Conservation (phyloP, 495 filamentous ascomycete species). For the Chaetomidium leptoderma region DNA sequence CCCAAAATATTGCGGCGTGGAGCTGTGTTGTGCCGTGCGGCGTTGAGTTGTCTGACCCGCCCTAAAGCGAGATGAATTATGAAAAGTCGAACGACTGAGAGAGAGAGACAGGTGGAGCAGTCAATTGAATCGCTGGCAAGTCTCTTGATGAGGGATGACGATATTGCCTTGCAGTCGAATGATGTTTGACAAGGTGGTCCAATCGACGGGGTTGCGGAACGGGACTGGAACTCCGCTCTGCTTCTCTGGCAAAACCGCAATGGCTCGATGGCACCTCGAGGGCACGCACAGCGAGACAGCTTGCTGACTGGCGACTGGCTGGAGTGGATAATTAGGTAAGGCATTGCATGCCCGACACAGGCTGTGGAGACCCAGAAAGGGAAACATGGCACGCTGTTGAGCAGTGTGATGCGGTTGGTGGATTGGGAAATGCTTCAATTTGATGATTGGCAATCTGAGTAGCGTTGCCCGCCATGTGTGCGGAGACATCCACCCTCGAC, state of each 20-base stretch:
- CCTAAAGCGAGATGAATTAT: constrained; percentile 6
- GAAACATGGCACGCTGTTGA: constrained; percentile 9
- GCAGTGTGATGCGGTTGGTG: constrained; percentile 2
- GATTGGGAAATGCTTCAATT: constrained; percentile 14
- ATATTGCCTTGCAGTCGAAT: constrained; percentile 1
- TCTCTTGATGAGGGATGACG: not conserved
- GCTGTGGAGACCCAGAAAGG: constrained; percentile 1
- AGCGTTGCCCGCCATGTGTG: constrained; percentile 6
- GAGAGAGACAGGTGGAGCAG: constrained; percentile 4
- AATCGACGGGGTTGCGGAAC: not conserved
- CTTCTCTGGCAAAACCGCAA: constrained; percentile 6
- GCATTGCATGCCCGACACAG: not conserved
- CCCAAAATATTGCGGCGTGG: not conserved
- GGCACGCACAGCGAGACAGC: constrained; percentile 1
- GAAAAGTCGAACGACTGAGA: not conserved
- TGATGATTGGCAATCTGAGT: constrained; percentile 20
- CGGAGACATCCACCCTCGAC: not conserved
- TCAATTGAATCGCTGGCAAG: not conserved
- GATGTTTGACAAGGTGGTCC: constrained; percentile 8
- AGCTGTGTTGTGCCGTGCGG: constrained; percentile 7
- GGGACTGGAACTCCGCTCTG: constrained; percentile 8
- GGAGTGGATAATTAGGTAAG: not conserved
- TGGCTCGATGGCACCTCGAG: constrained; percentile 5
- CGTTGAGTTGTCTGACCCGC: constrained; percentile 9
- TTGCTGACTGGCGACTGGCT: not conserved